These are phyloP conservation scores for Malassezia pachydermatis DNA, from an alignment of 1,284 basidiomycete species.

Conservation along the genomic window DNA sequence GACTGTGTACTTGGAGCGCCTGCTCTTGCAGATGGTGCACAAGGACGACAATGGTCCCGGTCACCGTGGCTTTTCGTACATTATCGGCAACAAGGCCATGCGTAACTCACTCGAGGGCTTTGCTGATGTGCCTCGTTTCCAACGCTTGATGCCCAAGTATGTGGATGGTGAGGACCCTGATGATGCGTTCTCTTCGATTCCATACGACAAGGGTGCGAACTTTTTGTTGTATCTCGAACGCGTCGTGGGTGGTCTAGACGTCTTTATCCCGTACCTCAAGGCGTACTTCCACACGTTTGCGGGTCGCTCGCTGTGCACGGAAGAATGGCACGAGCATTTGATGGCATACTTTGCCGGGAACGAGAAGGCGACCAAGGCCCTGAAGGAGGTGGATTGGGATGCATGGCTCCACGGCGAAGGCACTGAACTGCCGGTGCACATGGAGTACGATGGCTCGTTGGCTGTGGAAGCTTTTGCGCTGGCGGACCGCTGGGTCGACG, in stretches of 20 bases:
- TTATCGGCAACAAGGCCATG: constrained; percentile 66
- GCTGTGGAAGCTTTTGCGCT: constrained; percentile 59
- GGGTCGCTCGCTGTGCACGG: constrained; percentile 74
- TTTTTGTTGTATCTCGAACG: constrained; percentile 61
- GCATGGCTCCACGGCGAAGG: constrained; percentile 82
- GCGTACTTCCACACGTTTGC: constrained; percentile 58
- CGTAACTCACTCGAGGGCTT: constrained; percentile 59
- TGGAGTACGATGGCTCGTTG: constrained; percentile 72
- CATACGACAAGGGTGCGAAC: constrained; percentile 68
- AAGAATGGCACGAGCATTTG: constrained; percentile 77
- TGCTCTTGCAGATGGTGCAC: constrained; percentile 66
- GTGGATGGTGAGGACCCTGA: constrained; percentile 62
- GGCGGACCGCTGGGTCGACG: constrained; percentile 60
- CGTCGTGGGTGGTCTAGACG: constrained; percentile 73
- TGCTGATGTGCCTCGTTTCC: constrained; percentile 58
- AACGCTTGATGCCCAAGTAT: constrained; percentile 75
- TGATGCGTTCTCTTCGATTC: constrained; percentile 53
- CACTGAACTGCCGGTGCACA: constrained; percentile 61
- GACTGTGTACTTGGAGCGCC: constrained; percentile 85
- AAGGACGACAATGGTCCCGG: constrained; percentile 54
- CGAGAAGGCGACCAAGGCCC: constrained; percentile 50
- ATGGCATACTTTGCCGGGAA: constrained; percentile 61
- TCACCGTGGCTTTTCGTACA: constrained; percentile 68
- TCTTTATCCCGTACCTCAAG: constrained; percentile 53
- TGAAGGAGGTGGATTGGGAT: constrained; percentile 61